These are phyloP conservation scores for Flagelloscypha sp. DNA, from an alignment of 768 basidiomycete genomes.

Conservation along the genomic window DNA sequence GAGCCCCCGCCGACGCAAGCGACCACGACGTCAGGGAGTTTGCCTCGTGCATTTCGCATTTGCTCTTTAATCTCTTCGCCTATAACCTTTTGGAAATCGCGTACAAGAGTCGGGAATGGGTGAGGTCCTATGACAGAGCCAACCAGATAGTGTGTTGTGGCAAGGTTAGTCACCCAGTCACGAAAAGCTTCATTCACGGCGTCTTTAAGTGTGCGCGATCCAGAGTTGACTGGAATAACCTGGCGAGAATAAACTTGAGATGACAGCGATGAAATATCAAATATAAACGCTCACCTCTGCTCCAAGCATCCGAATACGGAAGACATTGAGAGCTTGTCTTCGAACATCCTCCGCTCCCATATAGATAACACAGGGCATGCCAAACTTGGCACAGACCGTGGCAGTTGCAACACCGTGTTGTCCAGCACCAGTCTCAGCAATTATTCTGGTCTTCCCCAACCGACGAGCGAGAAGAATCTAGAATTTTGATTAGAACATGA, in stretches of 20 bases:
- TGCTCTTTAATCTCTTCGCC: conserved; percentile 91
- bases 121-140: conserved; percentile 97
- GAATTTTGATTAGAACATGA: neutral
- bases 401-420: conserved; percentile 99
- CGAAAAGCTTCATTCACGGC: conserved; percentile 98
- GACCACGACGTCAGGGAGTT: conserved; percentile 88
- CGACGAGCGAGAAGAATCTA: conserved; percentile 91
- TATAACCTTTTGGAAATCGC: conserved; percentile 96
- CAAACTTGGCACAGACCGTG: conserved; percentile 95
- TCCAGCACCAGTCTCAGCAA: conserved; percentile 97
- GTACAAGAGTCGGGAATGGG: conserved; percentile 97
- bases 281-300: conserved; percentile 49
- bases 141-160: conserved; percentile 92
- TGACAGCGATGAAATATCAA: neutral
- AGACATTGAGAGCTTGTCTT: conserved; percentile 93
- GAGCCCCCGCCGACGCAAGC: conserved; percentile 98
- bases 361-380: conserved; percentile 90
- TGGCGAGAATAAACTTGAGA: conserved; percentile 19
- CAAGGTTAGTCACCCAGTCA: conserved; percentile 96
- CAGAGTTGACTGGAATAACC: conserved; percentile 92
- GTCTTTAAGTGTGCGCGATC: conserved; percentile 93
- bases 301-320: conserved; percentile 96
- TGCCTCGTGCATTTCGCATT: conserved; percentile 60
- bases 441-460: conserved; percentile 92
- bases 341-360: conserved; percentile 98